These are phyloP conservation scores for Poronia punctata DNA, from an alignment of 495 filamentous ascomycete genomes.

Conservation along the genomic window DNA sequence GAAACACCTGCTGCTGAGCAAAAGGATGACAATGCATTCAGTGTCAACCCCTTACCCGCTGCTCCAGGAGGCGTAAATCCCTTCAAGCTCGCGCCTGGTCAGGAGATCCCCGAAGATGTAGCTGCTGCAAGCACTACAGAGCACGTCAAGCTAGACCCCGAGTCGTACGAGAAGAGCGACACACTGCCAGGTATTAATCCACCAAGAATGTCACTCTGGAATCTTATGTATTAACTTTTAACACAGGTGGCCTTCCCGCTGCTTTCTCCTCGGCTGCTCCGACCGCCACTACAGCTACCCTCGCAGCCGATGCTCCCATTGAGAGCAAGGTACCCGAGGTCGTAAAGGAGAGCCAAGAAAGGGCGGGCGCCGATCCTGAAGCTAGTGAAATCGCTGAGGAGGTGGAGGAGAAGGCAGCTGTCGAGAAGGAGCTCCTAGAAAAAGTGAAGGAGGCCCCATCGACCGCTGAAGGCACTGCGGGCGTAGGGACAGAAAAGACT, in stretches of 20 bases:
- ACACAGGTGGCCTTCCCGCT: constrained; percentile 21
- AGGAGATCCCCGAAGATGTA: constrained; percentile 61
- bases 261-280: constrained; percentile 64
- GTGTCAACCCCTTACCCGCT: constrained; percentile 71
- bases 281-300: constrained; percentile 61
- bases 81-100: constrained; percentile 68
- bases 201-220: not conserved
- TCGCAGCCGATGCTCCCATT: constrained; percentile 64
- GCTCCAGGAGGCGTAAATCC: constrained; percentile 73
- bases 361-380: constrained; percentile 51
- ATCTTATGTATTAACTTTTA: constrained; percentile 8
- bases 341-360: constrained; percentile 60
- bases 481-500: constrained; percentile 39
- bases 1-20: constrained; percentile 56
- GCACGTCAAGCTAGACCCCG: constrained; percentile 68
- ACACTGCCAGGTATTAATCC: constrained; percentile 38
- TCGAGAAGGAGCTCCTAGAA: constrained; percentile 54
- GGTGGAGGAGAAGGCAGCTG: constrained; percentile 52
- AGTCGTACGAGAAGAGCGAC: constrained; percentile 75
- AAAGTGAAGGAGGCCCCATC: constrained; percentile 51
- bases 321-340: constrained; percentile 60
- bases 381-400: constrained; percentile 51
- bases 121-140: constrained; percentile 47
- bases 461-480: constrained; percentile 50
- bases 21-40: constrained; percentile 42